Conservation (phyloP, 202 grass and related monocot species). For the Hordeum pubiflorum region DNA sequence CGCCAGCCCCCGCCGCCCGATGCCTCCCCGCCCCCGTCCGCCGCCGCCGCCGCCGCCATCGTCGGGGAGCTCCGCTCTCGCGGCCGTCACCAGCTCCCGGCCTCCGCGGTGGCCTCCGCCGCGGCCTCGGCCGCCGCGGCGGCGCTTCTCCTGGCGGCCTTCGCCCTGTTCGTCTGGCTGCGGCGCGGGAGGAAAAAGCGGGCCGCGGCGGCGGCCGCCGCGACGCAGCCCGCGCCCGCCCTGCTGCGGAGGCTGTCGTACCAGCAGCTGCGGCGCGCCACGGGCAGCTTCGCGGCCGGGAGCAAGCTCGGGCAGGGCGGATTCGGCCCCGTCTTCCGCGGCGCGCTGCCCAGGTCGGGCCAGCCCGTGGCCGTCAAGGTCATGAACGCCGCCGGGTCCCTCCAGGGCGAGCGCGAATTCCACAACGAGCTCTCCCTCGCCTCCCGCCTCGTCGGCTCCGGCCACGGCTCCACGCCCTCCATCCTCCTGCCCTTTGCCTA, state of each 20-base stretch:
- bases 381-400: constrained; percentile 77
- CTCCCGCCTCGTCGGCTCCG: constrained; percentile 40
- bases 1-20: constrained; percentile 32
- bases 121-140: not conserved
- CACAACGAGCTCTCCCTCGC: constrained; percentile 90
- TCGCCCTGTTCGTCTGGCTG: constrained; percentile 35
- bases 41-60: not conserved
- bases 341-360: constrained; percentile 41
- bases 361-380: constrained; percentile 73
- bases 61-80: not conserved
- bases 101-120: not conserved
- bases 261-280: constrained; percentile 42
- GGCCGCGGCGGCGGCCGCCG: not conserved
- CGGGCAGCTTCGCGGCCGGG: constrained; percentile 48
- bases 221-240: constrained; percentile 20
- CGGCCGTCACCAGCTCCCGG: not conserved
- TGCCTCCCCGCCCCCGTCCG: constrained; percentile 1
- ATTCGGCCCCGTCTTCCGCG: constrained; percentile 73
- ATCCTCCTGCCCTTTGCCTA: constrained; percentile 57
- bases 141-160: constrained; percentile 15
- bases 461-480: constrained; percentile 1
- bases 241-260: constrained; percentile 41
- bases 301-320: constrained; percentile 60
- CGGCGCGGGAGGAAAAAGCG: constrained; percentile 27
- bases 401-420: constrained; percentile 98